Percentiles rank a stretch among this genome's conserved stretches.
phyloP scores from a whole-genome alignment of 1,284 basidiomycete species.

The Cryptococcus wingfieldii region DNA sequence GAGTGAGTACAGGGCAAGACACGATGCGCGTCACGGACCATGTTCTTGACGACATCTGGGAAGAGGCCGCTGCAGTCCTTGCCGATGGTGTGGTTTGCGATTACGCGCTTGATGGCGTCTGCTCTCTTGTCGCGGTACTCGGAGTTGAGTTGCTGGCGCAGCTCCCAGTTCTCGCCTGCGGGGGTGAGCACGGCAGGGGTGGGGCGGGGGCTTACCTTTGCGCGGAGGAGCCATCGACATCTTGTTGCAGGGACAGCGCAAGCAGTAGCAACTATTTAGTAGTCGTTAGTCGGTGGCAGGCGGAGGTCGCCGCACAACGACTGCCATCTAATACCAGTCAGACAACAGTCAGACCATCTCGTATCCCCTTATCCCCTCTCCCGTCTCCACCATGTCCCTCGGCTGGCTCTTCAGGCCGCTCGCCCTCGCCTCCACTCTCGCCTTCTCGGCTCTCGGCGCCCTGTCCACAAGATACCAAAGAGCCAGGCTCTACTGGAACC shows the following conservation, averaged over 20 bases:
- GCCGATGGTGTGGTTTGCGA: slow-evolving; percentile 92
- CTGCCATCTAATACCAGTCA: too few relatives aligned
- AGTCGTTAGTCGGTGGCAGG: too few relatives aligned
- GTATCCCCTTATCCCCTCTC: too few relatives aligned
- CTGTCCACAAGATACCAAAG: slow-evolving; percentile 34
- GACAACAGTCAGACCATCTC: too few relatives aligned
- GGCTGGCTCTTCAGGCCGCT: slow-evolving; percentile 42
- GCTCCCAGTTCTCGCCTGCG: slow-evolving; percentile 83
- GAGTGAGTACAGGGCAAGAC: slow-evolving; percentile 4
- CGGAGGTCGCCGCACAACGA: too few relatives aligned
- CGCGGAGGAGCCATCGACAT: slow-evolving; percentile 23
- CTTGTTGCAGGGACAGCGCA: neutral
- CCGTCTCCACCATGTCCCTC: slow-evolving; percentile 8
- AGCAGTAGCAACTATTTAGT: too few relatives aligned
- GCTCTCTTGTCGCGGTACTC: slow-evolving; percentile 93
- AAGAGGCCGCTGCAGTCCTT: slow-evolving; percentile 97
- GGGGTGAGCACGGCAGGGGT: neutral
- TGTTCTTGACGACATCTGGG: slow-evolving; percentile 97
- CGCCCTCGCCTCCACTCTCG: slow-evolving; percentile 40
- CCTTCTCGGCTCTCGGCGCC: slow-evolving; percentile 40
- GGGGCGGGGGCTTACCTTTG: slow-evolving; percentile 14
- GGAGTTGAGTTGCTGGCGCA: slow-evolving; percentile 90
- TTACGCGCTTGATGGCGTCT: slow-evolving; percentile 96
- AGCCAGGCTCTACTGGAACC: slow-evolving; percentile 59
- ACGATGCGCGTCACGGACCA: slow-evolving; percentile 51